These are phyloP conservation scores for Corinectria fuckeliana DNA, from an alignment of 2,329 filamentous ascomycete species.

Conservation along the genomic window DNA sequence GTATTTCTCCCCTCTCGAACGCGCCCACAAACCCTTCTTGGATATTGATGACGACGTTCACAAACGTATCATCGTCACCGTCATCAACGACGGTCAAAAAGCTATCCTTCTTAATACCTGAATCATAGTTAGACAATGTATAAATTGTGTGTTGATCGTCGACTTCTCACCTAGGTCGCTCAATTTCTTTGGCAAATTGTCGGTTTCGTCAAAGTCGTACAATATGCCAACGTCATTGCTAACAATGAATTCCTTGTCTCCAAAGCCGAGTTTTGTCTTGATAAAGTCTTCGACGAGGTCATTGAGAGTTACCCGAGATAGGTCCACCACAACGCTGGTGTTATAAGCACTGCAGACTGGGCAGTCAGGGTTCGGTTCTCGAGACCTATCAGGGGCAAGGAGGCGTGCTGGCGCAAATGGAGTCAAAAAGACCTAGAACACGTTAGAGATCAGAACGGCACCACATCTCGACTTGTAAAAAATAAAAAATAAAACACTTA, in stretches of 20 bases:
- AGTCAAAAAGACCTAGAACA: constrained; percentile 74
- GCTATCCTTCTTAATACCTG: constrained; percentile 72
- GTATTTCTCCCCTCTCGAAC: not conserved
- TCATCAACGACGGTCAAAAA: constrained; percentile 89
- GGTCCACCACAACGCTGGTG: constrained; percentile 70
- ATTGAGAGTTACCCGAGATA: constrained; percentile 74
- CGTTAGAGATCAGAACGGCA: not conserved
- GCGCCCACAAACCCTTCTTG: constrained; percentile 61
- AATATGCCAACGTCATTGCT: constrained; percentile 78
- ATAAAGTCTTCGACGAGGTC: constrained; percentile 81
- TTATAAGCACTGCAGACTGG: constrained; percentile 81
- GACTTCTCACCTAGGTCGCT: constrained; percentile 68
- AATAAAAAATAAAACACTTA: constrained; percentile 43
- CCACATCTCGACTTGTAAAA: too few species aligned
- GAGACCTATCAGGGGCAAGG: constrained; percentile 62
- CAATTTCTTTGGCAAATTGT: constrained; percentile 83
- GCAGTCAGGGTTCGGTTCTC: constrained; percentile 79
- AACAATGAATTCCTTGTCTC: constrained; percentile 78
- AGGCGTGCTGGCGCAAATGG: constrained; percentile 66
- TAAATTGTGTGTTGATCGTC: not conserved
- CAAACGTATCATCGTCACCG: constrained; percentile 74
- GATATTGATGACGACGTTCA: constrained; percentile 80
- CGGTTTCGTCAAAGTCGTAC: constrained; percentile 77
- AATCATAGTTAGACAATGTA: constrained; percentile 24
- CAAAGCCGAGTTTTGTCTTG: constrained; percentile 74